These are phyloP conservation scores for Blakeslea trispora DNA, from an alignment of 371 early-diverging fungal species.

Conservation along the genomic window DNA sequence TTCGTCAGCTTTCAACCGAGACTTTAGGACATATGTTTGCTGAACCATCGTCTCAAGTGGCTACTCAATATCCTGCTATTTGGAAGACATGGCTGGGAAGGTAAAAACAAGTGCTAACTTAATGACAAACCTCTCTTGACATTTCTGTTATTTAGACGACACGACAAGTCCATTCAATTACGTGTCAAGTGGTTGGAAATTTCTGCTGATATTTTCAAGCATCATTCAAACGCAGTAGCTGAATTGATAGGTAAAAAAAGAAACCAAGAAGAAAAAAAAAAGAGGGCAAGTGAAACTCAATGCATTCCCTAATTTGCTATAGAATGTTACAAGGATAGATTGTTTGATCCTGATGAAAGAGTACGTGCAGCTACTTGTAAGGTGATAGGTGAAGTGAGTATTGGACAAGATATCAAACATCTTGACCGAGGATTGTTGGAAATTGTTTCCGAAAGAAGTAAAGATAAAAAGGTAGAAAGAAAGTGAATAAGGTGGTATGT, in stretches of 20 bases:
- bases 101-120: conserved; percentile 29
- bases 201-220: conserved; percentile 60
- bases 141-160: conserved; percentile 48
- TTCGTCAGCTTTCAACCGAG: conserved; percentile 77
- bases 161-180: conserved; percentile 72
- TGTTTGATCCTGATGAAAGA: conserved; percentile 92
- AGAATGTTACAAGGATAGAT: conserved; percentile 69
- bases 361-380: conserved; percentile 81
- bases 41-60: conserved; percentile 68
- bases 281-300: too few species aligned
- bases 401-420: conserved; percentile 48
- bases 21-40: conserved; percentile 88
- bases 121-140: too few species aligned
- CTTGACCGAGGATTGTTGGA: conserved; percentile 62
- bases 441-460: conserved; percentile 75
- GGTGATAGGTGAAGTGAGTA: conserved; percentile 65
- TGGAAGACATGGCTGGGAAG: conserved; percentile 91
- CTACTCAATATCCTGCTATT: conserved; percentile 72
- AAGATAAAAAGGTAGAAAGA: conserved; percentile 84
- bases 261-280: too few species aligned
- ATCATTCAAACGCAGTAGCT: conserved; percentile 65
- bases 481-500: too few species aligned
- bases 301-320: conserved; percentile 4
- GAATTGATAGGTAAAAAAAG: conserved; percentile 66
- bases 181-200: conserved; percentile 80